A percentile compares a stretch with the other conserved stretches of the same genome.
Conservation (phyloP, 2,329 filamentous ascomycete species). For the Cladophialophora bantiana region DNA sequence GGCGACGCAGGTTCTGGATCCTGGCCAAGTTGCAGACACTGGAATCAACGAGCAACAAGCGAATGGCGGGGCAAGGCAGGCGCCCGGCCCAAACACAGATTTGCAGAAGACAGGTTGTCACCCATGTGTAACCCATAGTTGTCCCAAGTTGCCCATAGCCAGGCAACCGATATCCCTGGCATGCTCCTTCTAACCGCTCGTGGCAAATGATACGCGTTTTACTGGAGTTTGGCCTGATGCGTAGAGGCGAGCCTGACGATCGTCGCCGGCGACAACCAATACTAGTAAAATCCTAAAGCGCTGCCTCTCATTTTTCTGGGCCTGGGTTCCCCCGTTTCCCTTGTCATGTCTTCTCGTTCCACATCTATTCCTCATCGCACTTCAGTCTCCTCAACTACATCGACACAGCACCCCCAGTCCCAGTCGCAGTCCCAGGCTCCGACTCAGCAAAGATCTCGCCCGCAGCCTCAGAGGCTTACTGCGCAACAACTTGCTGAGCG, state of each 20-base stretch:
- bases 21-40: constrained; percentile 2
- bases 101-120: neutral
- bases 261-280: constrained; percentile 18
- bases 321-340: constrained; percentile 23
- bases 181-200: constrained; percentile 26
- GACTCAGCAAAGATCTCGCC: constrained; percentile 27
- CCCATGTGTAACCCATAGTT: neutral
- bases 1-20: constrained; percentile 3
- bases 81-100: constrained; percentile 7
- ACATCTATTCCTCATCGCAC: constrained; percentile 36
- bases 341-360: constrained; percentile 38
- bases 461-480: constrained; percentile 30
- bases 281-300: constrained; percentile 18
- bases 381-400: constrained; percentile 35
- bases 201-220: constrained; percentile 33
- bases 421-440: constrained; percentile 16
- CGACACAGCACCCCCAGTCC: constrained; percentile 31
- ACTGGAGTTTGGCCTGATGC: constrained; percentile 27
- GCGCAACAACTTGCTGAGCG: constrained; percentile 38
- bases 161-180: constrained; percentile 20
- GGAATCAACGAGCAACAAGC: neutral
- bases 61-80: constrained; percentile 19
- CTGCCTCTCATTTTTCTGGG: constrained; percentile 18
- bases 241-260: constrained; percentile 24
- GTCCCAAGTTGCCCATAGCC: neutral